These are phyloP conservation scores for Phaffia tasmanica DNA, from an alignment of 768 basidiomycete species.

Conservation along the genomic window DNA sequence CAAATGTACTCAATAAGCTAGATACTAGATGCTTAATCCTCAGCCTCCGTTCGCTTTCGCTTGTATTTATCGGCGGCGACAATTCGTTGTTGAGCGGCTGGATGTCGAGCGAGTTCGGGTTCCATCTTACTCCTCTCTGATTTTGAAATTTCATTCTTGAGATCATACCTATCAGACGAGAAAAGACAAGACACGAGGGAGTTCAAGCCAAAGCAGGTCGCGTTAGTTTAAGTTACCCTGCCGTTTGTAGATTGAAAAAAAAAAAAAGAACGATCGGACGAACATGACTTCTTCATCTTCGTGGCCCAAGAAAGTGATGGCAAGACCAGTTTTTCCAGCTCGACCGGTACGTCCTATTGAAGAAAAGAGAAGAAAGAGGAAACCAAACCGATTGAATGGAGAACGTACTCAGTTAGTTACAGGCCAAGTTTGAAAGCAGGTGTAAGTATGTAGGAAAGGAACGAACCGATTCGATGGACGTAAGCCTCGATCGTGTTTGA, in stretches of 20 bases:
- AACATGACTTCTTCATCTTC: slow-evolving; percentile 90
- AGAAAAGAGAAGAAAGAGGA: not conserved
- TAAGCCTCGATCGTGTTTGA: slow-evolving; percentile 90
- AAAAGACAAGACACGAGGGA: not conserved
- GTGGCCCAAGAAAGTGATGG: slow-evolving; percentile 92
- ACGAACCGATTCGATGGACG: slow-evolving; percentile 88
- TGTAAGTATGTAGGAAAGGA: not conserved
- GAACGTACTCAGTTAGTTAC: not conserved
- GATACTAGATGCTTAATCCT: not conserved
- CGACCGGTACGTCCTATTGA: slow-evolving; percentile 80
- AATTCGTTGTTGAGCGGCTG: slow-evolving; percentile 61
- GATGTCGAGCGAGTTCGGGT: slow-evolving; percentile 76
- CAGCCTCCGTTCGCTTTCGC: slow-evolving; percentile 18
- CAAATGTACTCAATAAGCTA: no score
- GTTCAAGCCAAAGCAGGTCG: not conserved
- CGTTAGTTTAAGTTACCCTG: slow-evolving; percentile 2
- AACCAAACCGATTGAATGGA: slow-evolving; percentile 1
- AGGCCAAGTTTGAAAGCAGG: slow-evolving; percentile 4
- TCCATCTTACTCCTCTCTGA: slow-evolving; percentile 85
- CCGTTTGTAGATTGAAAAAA: not conserved
- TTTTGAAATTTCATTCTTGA: slow-evolving; percentile 94
- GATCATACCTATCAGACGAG: slow-evolving; percentile 64
- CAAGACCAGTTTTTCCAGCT: slow-evolving; percentile 83
- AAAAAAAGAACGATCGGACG: slow-evolving; percentile 36
- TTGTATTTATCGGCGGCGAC: slow-evolving; percentile 25